Conservation (phyloP, 257 asterid genomes). For the Buddleja alternifolia region DNA sequence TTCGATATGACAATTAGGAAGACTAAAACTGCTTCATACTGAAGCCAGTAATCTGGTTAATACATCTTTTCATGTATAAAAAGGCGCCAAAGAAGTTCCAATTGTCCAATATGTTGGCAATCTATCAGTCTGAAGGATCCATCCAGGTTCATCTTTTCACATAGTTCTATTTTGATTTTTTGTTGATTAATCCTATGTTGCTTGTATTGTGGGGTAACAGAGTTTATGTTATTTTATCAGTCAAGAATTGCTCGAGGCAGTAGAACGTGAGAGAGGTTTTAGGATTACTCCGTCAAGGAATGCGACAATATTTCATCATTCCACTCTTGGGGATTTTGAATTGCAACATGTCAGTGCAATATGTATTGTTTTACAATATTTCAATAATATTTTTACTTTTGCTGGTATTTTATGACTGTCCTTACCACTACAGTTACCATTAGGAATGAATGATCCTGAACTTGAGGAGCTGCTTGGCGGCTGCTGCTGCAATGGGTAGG, state of each 20-base stretch:
- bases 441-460: slow-evolving; percentile 62
- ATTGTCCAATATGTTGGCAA: slow-evolving; percentile 99
- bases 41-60: too few species aligned
- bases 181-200: slow-evolving; percentile 6
- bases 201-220: slow-evolving; percentile 14
- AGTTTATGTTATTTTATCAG: slow-evolving; percentile 43
- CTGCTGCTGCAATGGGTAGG: slow-evolving; percentile 93
- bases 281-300: slow-evolving; percentile 70
- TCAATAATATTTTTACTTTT: too few species aligned
- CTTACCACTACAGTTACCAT: slow-evolving; percentile 60
- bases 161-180: slow-evolving; percentile 17
- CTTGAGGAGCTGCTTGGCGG: slow-evolving; percentile 93
- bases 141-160: slow-evolving; percentile 50
- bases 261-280: slow-evolving; percentile 70
- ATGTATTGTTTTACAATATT: too few species aligned
- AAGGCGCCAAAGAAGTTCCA: slow-evolving; percentile 98
- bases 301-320: slow-evolving; percentile 69
- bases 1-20: too few species aligned
- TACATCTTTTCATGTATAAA: slow-evolving; percentile 27
- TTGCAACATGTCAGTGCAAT: slow-evolving; percentile 85
- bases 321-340: slow-evolving; percentile 74
- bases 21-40: too few species aligned
- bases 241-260: slow-evolving; percentile 89
- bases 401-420: slow-evolving; percentile 25
- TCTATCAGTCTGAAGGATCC: slow-evolving; percentile 83